Evolutionary conservation across 176 grass and related monocot species (phyloP).

Genomic region (Musa itinerans): DNA sequence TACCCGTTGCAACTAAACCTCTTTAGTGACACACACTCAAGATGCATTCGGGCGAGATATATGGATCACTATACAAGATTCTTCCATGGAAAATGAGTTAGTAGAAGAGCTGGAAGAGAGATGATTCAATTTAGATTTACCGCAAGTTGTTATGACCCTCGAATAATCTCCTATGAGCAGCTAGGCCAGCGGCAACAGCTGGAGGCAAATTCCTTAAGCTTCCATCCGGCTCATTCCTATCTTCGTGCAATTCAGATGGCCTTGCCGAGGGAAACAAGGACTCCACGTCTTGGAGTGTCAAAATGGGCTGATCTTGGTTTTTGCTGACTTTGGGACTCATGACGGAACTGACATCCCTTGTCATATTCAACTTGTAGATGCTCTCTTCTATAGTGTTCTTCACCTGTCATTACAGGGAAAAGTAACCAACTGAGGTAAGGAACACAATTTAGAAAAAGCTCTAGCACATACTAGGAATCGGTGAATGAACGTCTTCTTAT

Average conservation of each 20-base stretch:
- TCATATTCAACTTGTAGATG: conserved; percentile 72
- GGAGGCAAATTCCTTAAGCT: conserved; percentile 65
- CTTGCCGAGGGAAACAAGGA: conserved; percentile 45
- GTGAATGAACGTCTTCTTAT: conserved; percentile 85
- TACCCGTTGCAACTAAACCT: no score
- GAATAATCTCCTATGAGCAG: conserved; percentile 65
- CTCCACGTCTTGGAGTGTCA: conserved; percentile 75
- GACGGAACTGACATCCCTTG: conserved; percentile 47
- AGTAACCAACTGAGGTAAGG: background rate
- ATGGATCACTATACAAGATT: conserved; percentile 2
- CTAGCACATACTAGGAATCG: conserved; percentile 57
- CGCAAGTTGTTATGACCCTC: conserved; percentile 12
- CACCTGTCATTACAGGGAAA: conserved; percentile 37
- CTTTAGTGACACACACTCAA: no score
- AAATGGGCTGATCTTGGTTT: conserved; percentile 65
- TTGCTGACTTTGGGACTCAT: conserved; percentile 56
- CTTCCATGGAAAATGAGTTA: no score
- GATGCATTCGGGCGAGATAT: no score
- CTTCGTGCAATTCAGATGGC: conserved; percentile 35
- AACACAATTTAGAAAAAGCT: background rate
- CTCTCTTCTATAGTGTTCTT: conserved; percentile 89
- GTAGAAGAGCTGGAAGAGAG: background rate
- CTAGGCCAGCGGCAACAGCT: conserved; percentile 66
- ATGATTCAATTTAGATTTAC: background rate
- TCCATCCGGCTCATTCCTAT: conserved; percentile 20